A percentile compares a stretch with the other conserved stretches of the same genome.
These are phyloP conservation scores for Penicillium sp. DNA, from an alignment of 2,329 filamentous ascomycete genomes.

Conservation along the genomic window DNA sequence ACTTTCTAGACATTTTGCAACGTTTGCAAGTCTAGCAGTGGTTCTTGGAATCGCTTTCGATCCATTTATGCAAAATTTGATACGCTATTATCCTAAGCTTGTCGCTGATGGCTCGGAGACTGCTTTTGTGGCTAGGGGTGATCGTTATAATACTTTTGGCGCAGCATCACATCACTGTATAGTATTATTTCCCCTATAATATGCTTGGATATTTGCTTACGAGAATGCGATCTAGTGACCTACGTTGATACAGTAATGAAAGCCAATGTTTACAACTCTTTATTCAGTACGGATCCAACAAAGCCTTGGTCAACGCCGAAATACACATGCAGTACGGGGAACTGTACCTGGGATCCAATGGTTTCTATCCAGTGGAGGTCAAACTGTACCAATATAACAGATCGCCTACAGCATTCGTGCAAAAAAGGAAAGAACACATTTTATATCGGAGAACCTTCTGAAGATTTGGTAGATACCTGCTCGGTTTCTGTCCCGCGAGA, in stretches of 20 bases:
- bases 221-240: neutral
- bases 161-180: neutral
- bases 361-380: constrained; percentile 2
- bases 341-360: constrained; percentile 19
- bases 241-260: constrained; percentile 14
- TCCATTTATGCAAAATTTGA: constrained; percentile 21
- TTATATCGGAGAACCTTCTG: neutral
- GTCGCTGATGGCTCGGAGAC: constrained; percentile 4
- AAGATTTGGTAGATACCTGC: neutral
- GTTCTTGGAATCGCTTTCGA: constrained; percentile 18
- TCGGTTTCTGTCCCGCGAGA: neutral
- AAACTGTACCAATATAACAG: constrained; percentile 13
- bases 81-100: constrained; percentile 10
- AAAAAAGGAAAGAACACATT: neutral
- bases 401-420: neutral
- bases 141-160: neutral
- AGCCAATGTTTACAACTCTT: constrained; percentile 14
- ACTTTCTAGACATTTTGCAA: constrained; percentile 20
- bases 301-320: constrained; percentile 12
- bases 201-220: neutral
- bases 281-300: constrained; percentile 10
- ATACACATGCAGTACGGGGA: constrained; percentile 12
- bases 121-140: constrained; percentile 5
- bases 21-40: constrained; percentile 10
- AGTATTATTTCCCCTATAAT: neutral